phyloP scores from a whole-genome alignment of 257 asterid genomes.

The Przewalskia tangutica region DNA sequence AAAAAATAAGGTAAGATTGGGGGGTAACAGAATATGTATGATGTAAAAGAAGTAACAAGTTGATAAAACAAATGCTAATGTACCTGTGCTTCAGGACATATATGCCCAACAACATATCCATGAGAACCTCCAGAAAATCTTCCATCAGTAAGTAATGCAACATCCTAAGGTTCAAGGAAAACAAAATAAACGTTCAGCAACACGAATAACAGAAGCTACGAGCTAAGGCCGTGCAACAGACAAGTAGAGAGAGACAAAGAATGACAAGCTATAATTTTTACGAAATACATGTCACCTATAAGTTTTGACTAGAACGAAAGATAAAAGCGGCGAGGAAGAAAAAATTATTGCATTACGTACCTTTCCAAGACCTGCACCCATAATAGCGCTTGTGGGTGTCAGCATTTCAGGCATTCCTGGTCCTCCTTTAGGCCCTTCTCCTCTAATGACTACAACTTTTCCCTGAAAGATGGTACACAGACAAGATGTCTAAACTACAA shows the following conservation, averaged over 20 bases:
- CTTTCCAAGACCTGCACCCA: constrained; percentile 99
- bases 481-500: background rate
- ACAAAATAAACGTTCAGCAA: background rate
- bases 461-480: constrained; percentile 43
- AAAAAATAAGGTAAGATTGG: background rate
- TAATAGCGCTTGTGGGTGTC: constrained; percentile 96
- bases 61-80: background rate
- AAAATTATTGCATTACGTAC: constrained; percentile 19
- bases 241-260: background rate
- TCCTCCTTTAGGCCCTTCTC: constrained; percentile 99
- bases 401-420: constrained; percentile 99
- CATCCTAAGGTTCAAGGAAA: constrained; percentile 41
- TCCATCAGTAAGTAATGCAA: constrained; percentile 89
- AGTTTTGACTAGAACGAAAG: background rate
- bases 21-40: background rate
- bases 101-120: constrained; percentile 96
- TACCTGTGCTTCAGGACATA: constrained; percentile 98
- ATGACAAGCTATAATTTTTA: background rate
- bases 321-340: background rate
- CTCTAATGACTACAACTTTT: constrained; percentile 85
- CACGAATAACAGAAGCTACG: background rate
- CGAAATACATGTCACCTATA: background rate
- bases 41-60: background rate
- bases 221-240: background rate
- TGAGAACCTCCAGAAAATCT: constrained; percentile 98